These are phyloP conservation scores for Brachypodium distachyon DNA, from an alignment of 202 grass and related monocot genomes.

Conservation along the genomic window DNA sequence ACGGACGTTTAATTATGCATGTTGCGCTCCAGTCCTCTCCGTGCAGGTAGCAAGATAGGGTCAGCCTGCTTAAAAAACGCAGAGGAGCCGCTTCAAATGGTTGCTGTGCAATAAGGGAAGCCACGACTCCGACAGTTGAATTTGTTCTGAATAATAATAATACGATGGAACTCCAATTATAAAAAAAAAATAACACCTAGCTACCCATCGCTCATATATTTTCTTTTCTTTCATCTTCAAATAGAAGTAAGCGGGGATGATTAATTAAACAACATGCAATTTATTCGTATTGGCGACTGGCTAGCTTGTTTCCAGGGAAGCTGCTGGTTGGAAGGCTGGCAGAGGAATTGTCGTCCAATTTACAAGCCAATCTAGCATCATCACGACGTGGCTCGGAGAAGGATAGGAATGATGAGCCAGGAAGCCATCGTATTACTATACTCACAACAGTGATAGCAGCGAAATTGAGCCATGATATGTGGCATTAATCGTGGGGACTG, in stretches of 20 bases:
- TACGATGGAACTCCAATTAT: neutral
- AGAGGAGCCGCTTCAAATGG: too few species aligned
- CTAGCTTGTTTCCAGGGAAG: slow-evolving; percentile 24
- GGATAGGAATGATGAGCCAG: neutral
- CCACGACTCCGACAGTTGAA: too few species aligned
- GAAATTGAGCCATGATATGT: slow-evolving; percentile 1
- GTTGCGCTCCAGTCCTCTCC: too few species aligned
- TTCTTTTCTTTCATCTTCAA: neutral
- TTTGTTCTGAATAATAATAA: too few species aligned
- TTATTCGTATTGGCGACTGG: neutral
- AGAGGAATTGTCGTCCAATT: neutral
- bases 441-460: neutral
- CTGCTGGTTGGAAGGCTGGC: slow-evolving; percentile 32
- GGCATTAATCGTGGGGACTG: neutral
- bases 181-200: neutral
- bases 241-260: slow-evolving; percentile 5
- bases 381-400: neutral
- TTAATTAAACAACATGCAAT: too few species aligned
- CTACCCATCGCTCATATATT: neutral
- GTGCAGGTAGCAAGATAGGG: too few species aligned
- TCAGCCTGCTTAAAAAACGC: too few species aligned
- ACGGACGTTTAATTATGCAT: too few species aligned
- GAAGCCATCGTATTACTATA: neutral
- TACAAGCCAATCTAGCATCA: neutral
- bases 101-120: too few species aligned